Conservation (phyloP, 192 early-diverging fungal species). For the Podila epigama region DNA sequence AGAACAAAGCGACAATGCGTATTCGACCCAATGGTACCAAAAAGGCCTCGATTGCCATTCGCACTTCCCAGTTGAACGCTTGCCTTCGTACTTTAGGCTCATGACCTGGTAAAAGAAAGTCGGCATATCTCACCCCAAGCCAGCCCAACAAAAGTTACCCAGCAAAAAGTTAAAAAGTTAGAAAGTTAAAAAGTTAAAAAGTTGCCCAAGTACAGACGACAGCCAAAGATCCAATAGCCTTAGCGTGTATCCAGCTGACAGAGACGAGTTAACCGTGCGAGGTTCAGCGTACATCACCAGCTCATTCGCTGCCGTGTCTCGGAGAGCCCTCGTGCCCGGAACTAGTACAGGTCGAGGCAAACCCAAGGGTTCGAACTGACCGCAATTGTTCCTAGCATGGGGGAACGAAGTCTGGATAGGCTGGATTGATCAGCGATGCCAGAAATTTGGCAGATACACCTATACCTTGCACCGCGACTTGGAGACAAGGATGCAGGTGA, state of each 20-base stretch:
- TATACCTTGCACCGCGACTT: neutral
- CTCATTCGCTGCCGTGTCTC: neutral
- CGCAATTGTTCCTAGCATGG: neutral
- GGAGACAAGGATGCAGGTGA: neutral
- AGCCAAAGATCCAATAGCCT: neutral
- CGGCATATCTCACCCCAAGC: too few species aligned
- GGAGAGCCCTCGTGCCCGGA: neutral
- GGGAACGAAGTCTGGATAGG: neutral
- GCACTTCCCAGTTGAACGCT: neutral
- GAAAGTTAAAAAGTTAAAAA: too few species aligned
- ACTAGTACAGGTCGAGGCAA: neutral
- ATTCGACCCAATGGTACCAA: too few species aligned
- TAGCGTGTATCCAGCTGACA: neutral
- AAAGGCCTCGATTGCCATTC: neutral
- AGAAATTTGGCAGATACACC: neutral
- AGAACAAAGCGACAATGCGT: too few species aligned
- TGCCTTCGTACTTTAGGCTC: neutral
- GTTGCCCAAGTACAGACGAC: neutral
- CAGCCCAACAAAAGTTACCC: neutral
- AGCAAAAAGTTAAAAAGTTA: too few species aligned
- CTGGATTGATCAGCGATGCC: neutral
- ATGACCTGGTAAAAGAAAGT: slow-evolving; percentile 1
- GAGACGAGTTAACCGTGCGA: neutral
- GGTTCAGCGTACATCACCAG: neutral
- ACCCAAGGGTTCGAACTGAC: neutral